Evolutionary conservation across 148 eudicot species (phyloP), one percentile per base, ranked within the genome.

Genomic region (Persicaria tinctoria): DNA sequence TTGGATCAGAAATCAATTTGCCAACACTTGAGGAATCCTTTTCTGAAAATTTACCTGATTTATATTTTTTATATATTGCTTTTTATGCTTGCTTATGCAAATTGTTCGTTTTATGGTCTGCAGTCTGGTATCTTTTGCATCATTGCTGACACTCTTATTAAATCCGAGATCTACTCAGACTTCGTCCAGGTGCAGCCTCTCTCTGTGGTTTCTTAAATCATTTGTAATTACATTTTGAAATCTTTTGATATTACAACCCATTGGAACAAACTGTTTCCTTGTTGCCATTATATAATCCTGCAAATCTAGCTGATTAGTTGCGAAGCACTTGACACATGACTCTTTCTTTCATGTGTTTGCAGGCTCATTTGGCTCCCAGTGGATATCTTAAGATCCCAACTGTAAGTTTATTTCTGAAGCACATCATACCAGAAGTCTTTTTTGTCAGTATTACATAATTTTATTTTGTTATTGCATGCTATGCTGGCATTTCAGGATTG

Each of bases 321-420:
- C 47, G 5, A 38, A 13, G 70, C 13, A 16, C 14, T 13, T 50
- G 49, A 77, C 68, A 54, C 7, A n/a, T 59, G 38, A 18, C 41
- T 66, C 1, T 66, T 41, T 38, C 70, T 66, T 66, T 47, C 14
- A 44, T 14, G 13, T 66, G 47, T 79, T 80, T 80, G 83, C 91
- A 92, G 98, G 87, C 83, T 79, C 97, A 92, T 84, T 85, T 95
- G 84, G 98, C 98, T 79, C 97, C 98, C 48, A 86, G 97, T 82
- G 97, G 98, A 81, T 95, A 95, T 82, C 88, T 90, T 45, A 95
- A 95, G 79, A 77, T 95, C 72, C 98, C 98, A 73, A 95, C 78
- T 77, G 98, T 95, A 76, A 92, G 98, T 85, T 54, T 68, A 32
- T 4, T 68, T 75, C 23, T 16, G n/a, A 45, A 62, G 54, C 51